Evolutionary conservation across 805 yeast species (phyloP).

Genomic region (Tetrapisispora taiwanensis): DNA sequence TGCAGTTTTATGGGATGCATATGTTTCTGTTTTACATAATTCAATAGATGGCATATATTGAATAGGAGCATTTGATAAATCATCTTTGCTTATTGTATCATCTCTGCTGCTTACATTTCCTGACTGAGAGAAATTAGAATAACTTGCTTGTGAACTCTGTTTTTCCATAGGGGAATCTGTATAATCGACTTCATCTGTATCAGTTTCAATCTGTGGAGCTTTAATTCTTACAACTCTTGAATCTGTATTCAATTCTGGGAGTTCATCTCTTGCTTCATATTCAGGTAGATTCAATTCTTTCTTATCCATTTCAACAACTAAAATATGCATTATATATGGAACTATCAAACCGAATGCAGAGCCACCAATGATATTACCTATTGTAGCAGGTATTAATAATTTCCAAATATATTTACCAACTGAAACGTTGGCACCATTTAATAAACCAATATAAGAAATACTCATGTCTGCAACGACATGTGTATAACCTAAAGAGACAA

Average conservation of each 20-base stretch:
- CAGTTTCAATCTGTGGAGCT: slow-evolving; percentile 20
- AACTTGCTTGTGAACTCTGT: not conserved
- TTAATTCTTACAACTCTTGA: slow-evolving; percentile 62
- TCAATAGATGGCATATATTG: not conserved
- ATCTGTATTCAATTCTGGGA: slow-evolving; percentile 66
- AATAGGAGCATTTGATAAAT: not conserved
- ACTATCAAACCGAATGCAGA: slow-evolving; percentile 48
- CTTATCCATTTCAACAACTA: slow-evolving; percentile 64
- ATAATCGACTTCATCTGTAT: slow-evolving; percentile 2
- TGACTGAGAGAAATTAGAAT: not conserved
- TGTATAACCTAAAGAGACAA: slow-evolving; percentile 66
- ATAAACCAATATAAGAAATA: slow-evolving; percentile 51
- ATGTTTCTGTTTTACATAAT: not conserved
- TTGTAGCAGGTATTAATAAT: slow-evolving; percentile 53
- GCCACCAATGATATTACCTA: slow-evolving; percentile 78
- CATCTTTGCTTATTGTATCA: not conserved
- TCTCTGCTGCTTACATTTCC: not conserved
- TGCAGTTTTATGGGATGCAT: not conserved
- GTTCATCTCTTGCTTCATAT: slow-evolving; percentile 68
- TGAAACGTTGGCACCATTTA: slow-evolving; percentile 56
- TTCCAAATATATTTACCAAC: slow-evolving; percentile 67
- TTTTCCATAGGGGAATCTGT: not conserved
- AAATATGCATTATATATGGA: slow-evolving; percentile 65
- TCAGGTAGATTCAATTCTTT: slow-evolving; percentile 50
- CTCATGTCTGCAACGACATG: slow-evolving; percentile 82